Base-by-base conservation (phyloP, 1,139 yeast species). In the Diutina ranongensis region DNA sequence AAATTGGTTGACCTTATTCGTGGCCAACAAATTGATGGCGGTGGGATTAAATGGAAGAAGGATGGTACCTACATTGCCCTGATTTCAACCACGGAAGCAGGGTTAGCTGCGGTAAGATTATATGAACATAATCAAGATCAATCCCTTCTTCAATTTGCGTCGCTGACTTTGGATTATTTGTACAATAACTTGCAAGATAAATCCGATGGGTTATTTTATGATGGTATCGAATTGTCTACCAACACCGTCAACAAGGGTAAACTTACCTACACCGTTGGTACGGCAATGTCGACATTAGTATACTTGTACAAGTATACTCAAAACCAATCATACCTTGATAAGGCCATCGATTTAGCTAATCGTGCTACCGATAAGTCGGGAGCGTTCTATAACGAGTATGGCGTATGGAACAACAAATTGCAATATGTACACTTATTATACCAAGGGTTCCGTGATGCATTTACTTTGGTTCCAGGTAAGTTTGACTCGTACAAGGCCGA, bases 261-360 rank as follows among this genome's bases (percentile, higher is more conserved):
- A 49, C 56, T 67, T 44, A 55, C 71, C 3, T 67, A 67, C 51
- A 64, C 71, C 2, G 61, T 64, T 10, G 72, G 71, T 1, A 53
- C 55, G 15, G 60, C 64, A n/a, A 55, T 67, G 45, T 62, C 67
- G 10, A 54, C 66, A 2, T 57, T 63, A 47, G 59, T 67, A 1
- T 59, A 58, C 46, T 52, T 67, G 45, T 48, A 49, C 40, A 51
- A 54, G 35, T 48, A 50, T 35, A 55, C 58, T 15, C 45, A 47
- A 2, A 48, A 57, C 44, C 12, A 34, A 1, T 28, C 48, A 5
- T 55, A 54, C 52, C 46, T 48, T 21, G 20, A 47, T 13, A 49
- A 52, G 44, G 62, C 63, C 10, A 46, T 48, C 10, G 52, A 52
- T 15, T 47, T 55, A 25, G 58, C 51, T 3, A 44, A 49, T 2